Evolutionary conservation across 768 basidiomycete genomes (phyloP), one percentile per base, ranked within the genome.

Genomic region (Strobilomyces echinocephalus): DNA sequence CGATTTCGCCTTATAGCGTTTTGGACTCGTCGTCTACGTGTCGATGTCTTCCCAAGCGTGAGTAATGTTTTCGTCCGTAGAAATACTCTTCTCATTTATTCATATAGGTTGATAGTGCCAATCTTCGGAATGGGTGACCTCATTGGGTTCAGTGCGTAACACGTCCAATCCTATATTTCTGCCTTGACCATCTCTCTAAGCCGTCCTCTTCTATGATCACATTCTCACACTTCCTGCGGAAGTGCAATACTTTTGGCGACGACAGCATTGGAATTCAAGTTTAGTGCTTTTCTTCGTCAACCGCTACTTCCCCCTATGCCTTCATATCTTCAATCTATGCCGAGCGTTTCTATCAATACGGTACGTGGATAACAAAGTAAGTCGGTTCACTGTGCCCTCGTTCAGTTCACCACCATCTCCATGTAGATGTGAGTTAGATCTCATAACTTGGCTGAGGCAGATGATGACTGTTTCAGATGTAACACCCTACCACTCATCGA

Each of bases 171-270:
- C 24, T 2, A 9, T 5, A 4, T 18, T 18, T 28, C 40, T 28
- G 3, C n/a, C 24, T 0, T 45, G 33, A 49, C 52, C 5, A 21
- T 10, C 12, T 12, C 15, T 34, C n/a, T 8, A 18, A 70, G 72
- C 42, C n/a, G 46, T 73, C 8, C 56, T 74, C 20, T 60, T 73
- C 15, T 76, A 77, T 46, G 81, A 82, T 46, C 79, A 77, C 54
- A 35, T 70, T 38, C 63, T 80, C 36, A 82, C 81, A 0, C 56
- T 82, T 5, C 44, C 56, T 1, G 48, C 54, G 28, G 81, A 82
- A 54, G 66, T 77, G 8, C 69, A 73, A 20, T 63, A 70, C 14
- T 76, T 75, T 63, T 82, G 81, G 80, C 56, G 44, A 9, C 55
- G 58, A 50, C 49, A 61, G 2, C 63, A 59, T 7, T 26, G 72